Evolutionary conservation across 345 rosid genomes (phyloP).

Genomic region (Syzygium oleosum): DNA sequence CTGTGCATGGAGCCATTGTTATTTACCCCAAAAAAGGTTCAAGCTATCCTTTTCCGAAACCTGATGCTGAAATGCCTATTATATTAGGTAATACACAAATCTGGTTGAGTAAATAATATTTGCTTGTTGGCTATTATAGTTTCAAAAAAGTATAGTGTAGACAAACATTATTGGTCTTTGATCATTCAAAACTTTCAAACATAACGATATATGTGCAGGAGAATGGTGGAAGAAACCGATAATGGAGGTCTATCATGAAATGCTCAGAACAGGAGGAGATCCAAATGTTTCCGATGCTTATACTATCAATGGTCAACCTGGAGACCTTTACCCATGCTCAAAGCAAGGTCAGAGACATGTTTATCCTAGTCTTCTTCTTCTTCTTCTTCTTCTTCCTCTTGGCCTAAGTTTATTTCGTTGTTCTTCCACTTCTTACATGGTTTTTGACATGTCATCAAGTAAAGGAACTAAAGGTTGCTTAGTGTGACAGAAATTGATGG

Average conservation of each 20-base stretch:
- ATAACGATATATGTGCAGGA: slow-evolving; percentile 5
- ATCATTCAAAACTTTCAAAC: background rate
- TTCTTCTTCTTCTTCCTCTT: background rate
- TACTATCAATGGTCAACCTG: slow-evolving; percentile 35
- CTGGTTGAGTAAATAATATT: background rate
- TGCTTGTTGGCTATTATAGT: background rate
- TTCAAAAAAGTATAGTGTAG: background rate
- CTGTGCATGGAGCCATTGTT: slow-evolving; percentile 32
- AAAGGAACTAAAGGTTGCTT: background rate
- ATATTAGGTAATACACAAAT: slow-evolving; percentile 9
- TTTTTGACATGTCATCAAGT: background rate
- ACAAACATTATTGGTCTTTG: background rate
- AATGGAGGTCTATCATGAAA: slow-evolving; percentile 6
- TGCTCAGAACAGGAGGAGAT: slow-evolving; percentile 9
- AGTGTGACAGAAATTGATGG: background rate
- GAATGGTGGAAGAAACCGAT: slow-evolving; percentile 37
- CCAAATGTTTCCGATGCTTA: slow-evolving; percentile 22
- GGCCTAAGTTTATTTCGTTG: background rate
- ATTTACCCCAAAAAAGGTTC: slow-evolving; percentile 14
- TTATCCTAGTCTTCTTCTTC: background rate
- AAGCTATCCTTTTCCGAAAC: slow-evolving; percentile 20
- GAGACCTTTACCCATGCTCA: slow-evolving; percentile 32
- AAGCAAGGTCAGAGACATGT: background rate
- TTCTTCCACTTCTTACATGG: background rate
- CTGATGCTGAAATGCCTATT: slow-evolving; percentile 20